phyloP scores from a whole-genome alignment of 139 green algal species.

The Penium margaritaceum region DNA sequence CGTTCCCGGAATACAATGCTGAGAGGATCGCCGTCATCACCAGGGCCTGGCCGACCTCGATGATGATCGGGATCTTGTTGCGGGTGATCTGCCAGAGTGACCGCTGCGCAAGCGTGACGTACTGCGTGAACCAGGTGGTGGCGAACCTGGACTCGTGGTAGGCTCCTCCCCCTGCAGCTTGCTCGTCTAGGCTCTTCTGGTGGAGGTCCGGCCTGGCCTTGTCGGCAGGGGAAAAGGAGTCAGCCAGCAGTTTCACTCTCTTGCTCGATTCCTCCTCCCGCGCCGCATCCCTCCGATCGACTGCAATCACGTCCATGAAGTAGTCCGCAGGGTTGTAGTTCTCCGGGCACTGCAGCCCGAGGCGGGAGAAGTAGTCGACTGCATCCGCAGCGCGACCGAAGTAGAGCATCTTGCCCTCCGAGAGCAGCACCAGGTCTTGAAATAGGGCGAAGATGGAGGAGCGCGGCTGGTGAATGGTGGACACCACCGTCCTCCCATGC shows the following conservation, averaged over 20 bases:
- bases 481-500: slow-evolving; percentile 30
- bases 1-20: slow-evolving; percentile 39
- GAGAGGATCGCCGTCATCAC: slow-evolving; percentile 32
- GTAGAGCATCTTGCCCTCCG: slow-evolving; percentile 27
- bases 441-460: slow-evolving; percentile 43
- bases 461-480: slow-evolving; percentile 47
- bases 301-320: slow-evolving; percentile 47
- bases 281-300: slow-evolving; percentile 22
- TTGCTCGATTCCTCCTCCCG: neutral
- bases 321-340: slow-evolving; percentile 43
- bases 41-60: slow-evolving; percentile 14
- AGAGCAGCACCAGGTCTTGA: slow-evolving; percentile 25
- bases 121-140: slow-evolving; percentile 31
- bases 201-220: slow-evolving; percentile 2
- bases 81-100: slow-evolving; percentile 3
- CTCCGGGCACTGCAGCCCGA: slow-evolving; percentile 7
- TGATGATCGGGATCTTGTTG: slow-evolving; percentile 15
- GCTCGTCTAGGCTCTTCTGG: neutral
- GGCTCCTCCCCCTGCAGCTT: neutral
- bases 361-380: slow-evolving; percentile 18
- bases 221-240: slow-evolving; percentile 6
- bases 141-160: too few species aligned
- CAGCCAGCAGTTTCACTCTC: slow-evolving; percentile 14
- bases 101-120: slow-evolving; percentile 6
- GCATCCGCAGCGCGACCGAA: slow-evolving; percentile 9